A percentile compares a stretch with the other conserved stretches of the same genome.
Evolutionary conservation across 371 early-diverging fungal genomes (phyloP).

Genomic region (Rhizopus delemar): DNA sequence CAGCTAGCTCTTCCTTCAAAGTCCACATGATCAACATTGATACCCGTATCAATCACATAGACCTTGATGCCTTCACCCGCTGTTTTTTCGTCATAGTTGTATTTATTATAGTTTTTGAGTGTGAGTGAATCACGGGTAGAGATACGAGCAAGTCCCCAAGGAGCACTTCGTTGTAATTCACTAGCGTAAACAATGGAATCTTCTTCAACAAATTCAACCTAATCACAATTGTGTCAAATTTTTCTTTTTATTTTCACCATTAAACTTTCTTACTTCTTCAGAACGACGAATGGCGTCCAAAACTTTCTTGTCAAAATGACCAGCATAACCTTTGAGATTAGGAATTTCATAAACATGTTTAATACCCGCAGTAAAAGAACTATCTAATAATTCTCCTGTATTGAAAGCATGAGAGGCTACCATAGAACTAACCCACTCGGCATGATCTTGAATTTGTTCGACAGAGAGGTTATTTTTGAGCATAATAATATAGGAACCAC

Average conservation of each 20-base stretch:
- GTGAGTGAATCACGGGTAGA: constrained; percentile 72
- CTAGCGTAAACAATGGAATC: constrained; percentile 81
- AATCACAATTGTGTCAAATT: not conserved
- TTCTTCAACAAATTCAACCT: constrained; percentile 87
- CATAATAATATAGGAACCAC: constrained; percentile 84
- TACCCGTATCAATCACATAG: constrained; percentile 64
- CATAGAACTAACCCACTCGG: constrained; percentile 39
- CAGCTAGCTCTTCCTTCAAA: constrained; percentile 68
- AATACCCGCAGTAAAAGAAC: constrained; percentile 49
- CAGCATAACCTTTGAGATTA: constrained; percentile 79
- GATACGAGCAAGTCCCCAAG: constrained; percentile 91
- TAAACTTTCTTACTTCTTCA: constrained; percentile 38
- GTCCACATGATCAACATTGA: constrained; percentile 61
- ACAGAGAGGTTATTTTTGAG: constrained; percentile 63
- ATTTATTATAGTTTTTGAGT: constrained; percentile 64
- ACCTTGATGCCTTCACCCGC: constrained; percentile 63
- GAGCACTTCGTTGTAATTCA: constrained; percentile 73
- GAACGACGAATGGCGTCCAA: constrained; percentile 70
- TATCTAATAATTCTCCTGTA: constrained; percentile 24
- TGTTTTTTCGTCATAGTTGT: constrained; percentile 60
- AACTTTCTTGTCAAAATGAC: constrained; percentile 67
- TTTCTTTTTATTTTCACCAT: not conserved
- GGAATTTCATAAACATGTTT: constrained; percentile 75
- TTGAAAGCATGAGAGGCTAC: constrained; percentile 22
- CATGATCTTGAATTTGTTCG: constrained; percentile 29